Conservation (phyloP, 805 yeast genomes). For the Cyberlindnera bimundalis region DNA sequence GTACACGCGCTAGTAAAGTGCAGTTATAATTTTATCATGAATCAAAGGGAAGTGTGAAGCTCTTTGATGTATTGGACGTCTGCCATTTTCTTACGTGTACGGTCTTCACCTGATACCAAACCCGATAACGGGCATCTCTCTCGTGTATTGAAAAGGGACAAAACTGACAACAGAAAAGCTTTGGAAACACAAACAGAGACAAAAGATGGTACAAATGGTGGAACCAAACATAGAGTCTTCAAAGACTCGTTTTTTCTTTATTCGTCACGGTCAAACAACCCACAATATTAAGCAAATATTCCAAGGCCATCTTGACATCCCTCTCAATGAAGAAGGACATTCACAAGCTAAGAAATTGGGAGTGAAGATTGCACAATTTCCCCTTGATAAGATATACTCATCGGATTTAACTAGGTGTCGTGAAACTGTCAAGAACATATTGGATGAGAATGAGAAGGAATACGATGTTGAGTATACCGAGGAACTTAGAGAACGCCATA, state of each 20-base stretch:
- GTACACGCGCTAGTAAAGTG: no score
- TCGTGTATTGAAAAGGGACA: background rate
- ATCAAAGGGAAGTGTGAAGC: no score
- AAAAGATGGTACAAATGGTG: conserved; percentile 10
- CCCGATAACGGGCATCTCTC: background rate
- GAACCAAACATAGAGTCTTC: conserved; percentile 13
- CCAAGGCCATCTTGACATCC: conserved; percentile 75
- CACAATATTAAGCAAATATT: conserved; percentile 64
- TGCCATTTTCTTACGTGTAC: no score
- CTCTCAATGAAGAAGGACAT: conserved; percentile 58
- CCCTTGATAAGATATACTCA: conserved; percentile 34
- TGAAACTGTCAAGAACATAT: conserved; percentile 50
- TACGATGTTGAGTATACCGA: conserved; percentile 34
- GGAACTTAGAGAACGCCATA: conserved; percentile 62
- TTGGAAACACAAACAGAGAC: background rate
- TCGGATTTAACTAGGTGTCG: conserved; percentile 52
- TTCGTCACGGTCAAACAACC: conserved; percentile 85
- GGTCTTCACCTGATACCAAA: no score
- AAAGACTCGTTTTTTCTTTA: conserved; percentile 50
- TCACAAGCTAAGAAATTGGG: conserved; percentile 61
- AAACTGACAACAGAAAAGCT: background rate
- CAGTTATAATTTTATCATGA: no score
- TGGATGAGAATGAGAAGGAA: conserved; percentile 21
- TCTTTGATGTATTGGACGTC: no score
- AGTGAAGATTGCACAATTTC: conserved; percentile 30